Conservation (phyloP, 139 green algal species). For the Picochlorum sp. region DNA sequence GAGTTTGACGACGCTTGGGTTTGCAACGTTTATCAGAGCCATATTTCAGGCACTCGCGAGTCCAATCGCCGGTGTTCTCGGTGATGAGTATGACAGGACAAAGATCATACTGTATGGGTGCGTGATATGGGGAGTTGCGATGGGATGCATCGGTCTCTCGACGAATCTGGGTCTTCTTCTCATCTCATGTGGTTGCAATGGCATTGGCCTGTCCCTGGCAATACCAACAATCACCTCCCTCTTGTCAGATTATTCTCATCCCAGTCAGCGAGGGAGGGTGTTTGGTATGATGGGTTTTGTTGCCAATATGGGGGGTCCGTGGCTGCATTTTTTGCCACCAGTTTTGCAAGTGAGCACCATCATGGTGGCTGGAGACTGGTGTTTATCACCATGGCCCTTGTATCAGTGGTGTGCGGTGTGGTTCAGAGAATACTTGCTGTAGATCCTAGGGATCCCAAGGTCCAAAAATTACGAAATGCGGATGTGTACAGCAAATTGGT, state of each 20-base stretch:
- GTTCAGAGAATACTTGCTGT: slow-evolving; percentile 15
- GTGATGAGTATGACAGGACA: slow-evolving; percentile 45
- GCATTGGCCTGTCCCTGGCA: slow-evolving; percentile 59
- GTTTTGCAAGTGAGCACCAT: neutral
- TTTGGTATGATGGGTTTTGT: slow-evolving; percentile 46
- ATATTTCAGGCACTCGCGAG: slow-evolving; percentile 43
- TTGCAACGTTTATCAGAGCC: slow-evolving; percentile 51
- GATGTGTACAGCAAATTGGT: neutral
- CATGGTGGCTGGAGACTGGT: slow-evolving; percentile 56
- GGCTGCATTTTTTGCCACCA: slow-evolving; percentile 43
- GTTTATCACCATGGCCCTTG: slow-evolving; percentile 41
- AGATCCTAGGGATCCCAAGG: slow-evolving; percentile 27
- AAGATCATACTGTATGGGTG: slow-evolving; percentile 50
- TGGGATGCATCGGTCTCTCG: slow-evolving; percentile 41
- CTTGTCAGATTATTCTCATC: slow-evolving; percentile 55
- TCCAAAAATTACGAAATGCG: neutral
- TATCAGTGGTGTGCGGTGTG: slow-evolving; percentile 12
- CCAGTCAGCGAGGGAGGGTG: slow-evolving; percentile 43
- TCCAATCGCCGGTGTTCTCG: slow-evolving; percentile 31
- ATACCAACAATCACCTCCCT: slow-evolving; percentile 57
- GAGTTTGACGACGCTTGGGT: slow-evolving; percentile 42
- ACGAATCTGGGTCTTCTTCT: slow-evolving; percentile 42
- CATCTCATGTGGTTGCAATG: slow-evolving; percentile 47
- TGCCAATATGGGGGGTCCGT: slow-evolving; percentile 9
- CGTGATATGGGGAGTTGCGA: slow-evolving; percentile 72